These are phyloP conservation scores for Nematodospora anomalae DNA, from an alignment of 1,139 yeast species.

Conservation along the genomic window DNA sequence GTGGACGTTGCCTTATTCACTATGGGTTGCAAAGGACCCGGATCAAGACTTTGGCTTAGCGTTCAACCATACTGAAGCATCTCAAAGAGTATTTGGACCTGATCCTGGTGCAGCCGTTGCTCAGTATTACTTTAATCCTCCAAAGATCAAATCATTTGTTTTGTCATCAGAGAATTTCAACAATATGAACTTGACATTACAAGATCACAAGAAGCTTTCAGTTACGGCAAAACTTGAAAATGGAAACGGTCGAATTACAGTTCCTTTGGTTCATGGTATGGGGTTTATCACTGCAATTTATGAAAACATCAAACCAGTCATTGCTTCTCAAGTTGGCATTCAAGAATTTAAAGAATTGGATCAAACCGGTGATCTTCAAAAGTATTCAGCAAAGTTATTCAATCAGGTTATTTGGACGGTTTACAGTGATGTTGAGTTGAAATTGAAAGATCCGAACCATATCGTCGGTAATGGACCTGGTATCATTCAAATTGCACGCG, in stretches of 20 bases:
- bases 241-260: conserved; percentile 21
- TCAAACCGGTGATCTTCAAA: conserved; percentile 15
- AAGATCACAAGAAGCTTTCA: conserved; percentile 36
- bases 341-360: conserved; percentile 29
- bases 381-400: conserved; percentile 36
- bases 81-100: conserved; percentile 46
- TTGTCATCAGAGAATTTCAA: conserved; percentile 33
- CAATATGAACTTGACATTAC: conserved; percentile 24
- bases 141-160: conserved; percentile 45
- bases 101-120: conserved; percentile 36
- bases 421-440: conserved; percentile 38
- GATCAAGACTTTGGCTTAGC: conserved; percentile 43
- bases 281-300: conserved; percentile 69
- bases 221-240: conserved; percentile 27
- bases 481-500: conserved; percentile 48
- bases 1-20: conserved; percentile 49
- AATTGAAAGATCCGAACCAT: conserved; percentile 51
- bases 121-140: conserved; percentile 49
- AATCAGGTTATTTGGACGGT: conserved; percentile 46
- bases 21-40: conserved; percentile 44
- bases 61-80: conserved; percentile 43
- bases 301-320: conserved; percentile 50
- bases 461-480: conserved; percentile 43
- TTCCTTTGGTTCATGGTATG: conserved; percentile 59
- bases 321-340: conserved; percentile 66